Evolutionary conservation across 805 yeast genomes (phyloP).

Genomic region (Maudiozyma bulderi): DNA sequence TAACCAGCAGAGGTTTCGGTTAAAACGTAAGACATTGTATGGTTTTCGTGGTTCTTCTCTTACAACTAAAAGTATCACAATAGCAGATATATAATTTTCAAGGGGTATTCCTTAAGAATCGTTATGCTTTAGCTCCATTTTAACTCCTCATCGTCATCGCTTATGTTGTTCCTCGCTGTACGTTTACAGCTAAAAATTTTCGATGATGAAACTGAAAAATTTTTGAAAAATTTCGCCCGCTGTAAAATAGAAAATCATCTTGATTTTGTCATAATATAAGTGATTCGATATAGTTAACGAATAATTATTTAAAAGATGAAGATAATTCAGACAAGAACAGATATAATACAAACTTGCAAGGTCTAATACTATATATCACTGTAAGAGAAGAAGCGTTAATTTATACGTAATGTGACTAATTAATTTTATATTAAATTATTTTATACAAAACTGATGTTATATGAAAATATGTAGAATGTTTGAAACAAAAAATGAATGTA

Average conservation of each 20-base stretch:
- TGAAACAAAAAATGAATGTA: not conserved
- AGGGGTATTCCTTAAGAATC: not conserved
- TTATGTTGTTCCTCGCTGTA: not conserved
- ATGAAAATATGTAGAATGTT: not conserved
- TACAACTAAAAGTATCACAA: too few relatives aligned
- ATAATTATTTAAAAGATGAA: not conserved
- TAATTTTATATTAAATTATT: constrained; percentile 2
- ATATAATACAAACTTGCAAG: too few relatives aligned
- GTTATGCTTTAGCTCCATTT: not conserved
- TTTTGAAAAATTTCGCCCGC: not conserved
- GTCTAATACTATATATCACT: not conserved
- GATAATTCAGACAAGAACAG: too few relatives aligned
- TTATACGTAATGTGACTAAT: not conserved
- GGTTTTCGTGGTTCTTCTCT: not conserved
- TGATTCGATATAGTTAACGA: not conserved
- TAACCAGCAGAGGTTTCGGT: constrained; percentile 99
- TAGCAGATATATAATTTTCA: too few relatives aligned
- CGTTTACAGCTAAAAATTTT: constrained; percentile 1
- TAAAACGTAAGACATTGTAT: constrained; percentile 70
- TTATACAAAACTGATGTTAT: constrained; percentile 4
- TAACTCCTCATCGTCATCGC: not conserved
- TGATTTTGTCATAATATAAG: not conserved
- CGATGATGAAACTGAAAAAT: constrained; percentile 1
- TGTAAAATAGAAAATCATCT: not conserved
- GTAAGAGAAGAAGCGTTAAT: not conserved